These are phyloP conservation scores for Aureobasidium melanogenum DNA, from an alignment of 2,329 filamentous ascomycete genomes.

Conservation along the genomic window DNA sequence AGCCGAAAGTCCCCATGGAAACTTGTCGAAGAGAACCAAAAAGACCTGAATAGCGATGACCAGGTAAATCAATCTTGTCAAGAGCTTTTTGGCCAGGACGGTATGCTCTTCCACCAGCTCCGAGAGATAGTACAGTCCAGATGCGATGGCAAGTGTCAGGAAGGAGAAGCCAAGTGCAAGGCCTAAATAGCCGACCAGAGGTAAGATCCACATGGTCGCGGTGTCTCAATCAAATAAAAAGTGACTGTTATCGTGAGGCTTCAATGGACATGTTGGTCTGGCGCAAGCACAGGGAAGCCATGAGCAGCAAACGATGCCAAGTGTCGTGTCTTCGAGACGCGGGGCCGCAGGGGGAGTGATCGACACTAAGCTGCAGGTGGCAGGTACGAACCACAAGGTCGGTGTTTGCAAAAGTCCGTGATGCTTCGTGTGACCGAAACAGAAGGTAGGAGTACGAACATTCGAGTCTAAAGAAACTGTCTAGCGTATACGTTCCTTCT, in stretches of 20 bases:
- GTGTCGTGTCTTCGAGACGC: neutral
- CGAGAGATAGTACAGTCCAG: slow-evolving; percentile 96
- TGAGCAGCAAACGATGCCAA: slow-evolving; percentile 1
- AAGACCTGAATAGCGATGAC: slow-evolving; percentile 67
- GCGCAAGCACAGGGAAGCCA: neutral
- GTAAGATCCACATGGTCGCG: slow-evolving; percentile 88
- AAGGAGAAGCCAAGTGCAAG: slow-evolving; percentile 85
- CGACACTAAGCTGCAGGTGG: neutral
- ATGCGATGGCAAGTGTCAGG: slow-evolving; percentile 89
- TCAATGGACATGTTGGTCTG: neutral
- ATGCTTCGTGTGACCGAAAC: slow-evolving; percentile 7
- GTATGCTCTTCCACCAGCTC: slow-evolving; percentile 98
- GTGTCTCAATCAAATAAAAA: neutral
- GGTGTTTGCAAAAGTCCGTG: slow-evolving; percentile 2
- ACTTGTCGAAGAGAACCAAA: slow-evolving; percentile 73
- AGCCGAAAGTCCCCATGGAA: slow-evolving; percentile 57
- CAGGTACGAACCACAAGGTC: neutral
- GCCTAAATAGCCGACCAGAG: slow-evolving; percentile 81
- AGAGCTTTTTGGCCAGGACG: slow-evolving; percentile 78
- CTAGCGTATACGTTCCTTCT: slow-evolving; percentile 3
- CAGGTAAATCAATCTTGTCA: slow-evolving; percentile 74
- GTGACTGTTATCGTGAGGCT: neutral
- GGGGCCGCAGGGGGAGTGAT: neutral
- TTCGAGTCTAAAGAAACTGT: neutral
- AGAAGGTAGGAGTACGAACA: neutral